Percentiles rank a stretch among this genome's conserved stretches.
phyloP scores from a whole-genome alignment of 768 basidiomycete species.

The Tephrocybe sp. region DNA sequence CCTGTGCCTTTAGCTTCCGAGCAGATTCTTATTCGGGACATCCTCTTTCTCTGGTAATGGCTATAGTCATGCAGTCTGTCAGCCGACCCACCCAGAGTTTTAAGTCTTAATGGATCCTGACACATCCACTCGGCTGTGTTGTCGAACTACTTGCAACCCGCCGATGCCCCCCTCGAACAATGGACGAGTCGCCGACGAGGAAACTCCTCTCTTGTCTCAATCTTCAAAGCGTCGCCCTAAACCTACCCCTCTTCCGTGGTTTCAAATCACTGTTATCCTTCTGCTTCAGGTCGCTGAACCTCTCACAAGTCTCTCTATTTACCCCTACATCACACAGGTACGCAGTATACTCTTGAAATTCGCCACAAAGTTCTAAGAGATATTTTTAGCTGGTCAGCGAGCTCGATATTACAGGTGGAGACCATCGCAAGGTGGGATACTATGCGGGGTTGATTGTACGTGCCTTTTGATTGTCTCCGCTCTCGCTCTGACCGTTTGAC shows the following conservation, averaged over 20 bases:
- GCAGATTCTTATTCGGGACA: no score
- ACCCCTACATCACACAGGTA: constrained; percentile 62
- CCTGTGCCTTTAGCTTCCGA: no score
- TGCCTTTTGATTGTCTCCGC: neutral
- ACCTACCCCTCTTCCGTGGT: constrained; percentile 46
- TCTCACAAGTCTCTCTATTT: constrained; percentile 49
- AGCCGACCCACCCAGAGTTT: no score
- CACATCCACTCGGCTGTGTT: no score
- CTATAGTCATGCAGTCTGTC: no score
- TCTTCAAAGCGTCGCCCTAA: constrained; percentile 10
- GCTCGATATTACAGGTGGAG: constrained; percentile 59
- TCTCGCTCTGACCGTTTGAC: neutral
- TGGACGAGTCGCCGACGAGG: constrained; percentile 24
- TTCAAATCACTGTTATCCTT: constrained; percentile 48
- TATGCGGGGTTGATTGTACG: constrained; percentile 51
- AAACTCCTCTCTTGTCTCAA: constrained; percentile 30
- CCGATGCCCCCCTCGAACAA: neutral
- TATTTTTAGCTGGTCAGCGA: constrained; percentile 50
- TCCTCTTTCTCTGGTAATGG: no score
- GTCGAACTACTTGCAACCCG: no score
- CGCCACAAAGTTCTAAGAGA: neutral
- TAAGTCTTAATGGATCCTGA: no score
- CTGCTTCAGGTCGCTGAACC: constrained; percentile 53
- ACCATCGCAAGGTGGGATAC: constrained; percentile 62
- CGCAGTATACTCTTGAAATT: neutral